Evolutionary conservation across 1,139 yeast genomes (phyloP).

Genomic region (Scheffersomyces titani): DNA sequence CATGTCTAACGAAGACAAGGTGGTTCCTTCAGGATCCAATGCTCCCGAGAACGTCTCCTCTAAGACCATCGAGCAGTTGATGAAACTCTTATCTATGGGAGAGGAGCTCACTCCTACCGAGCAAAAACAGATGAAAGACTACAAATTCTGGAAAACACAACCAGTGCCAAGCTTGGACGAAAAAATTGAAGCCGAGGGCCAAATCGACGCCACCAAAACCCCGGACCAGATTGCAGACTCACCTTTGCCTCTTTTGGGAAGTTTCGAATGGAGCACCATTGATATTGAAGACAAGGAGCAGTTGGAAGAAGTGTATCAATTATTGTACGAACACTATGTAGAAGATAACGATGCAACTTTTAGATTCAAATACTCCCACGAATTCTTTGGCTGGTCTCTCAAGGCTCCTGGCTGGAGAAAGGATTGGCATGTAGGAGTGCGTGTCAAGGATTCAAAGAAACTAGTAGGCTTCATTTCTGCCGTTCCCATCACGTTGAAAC

Average conservation of each 20-base stretch:
- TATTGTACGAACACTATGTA: constrained; percentile 86
- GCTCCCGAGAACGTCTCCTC: constrained; percentile 8
- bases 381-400: constrained; percentile 89
- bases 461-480: constrained; percentile 92
- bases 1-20: neutral
- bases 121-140: constrained; percentile 75
- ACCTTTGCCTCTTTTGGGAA: constrained; percentile 72
- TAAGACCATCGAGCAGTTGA: constrained; percentile 50
- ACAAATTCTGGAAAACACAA: constrained; percentile 97
- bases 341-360: constrained; percentile 93
- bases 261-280: constrained; percentile 86
- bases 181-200: constrained; percentile 70
- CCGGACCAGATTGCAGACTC: constrained; percentile 69
- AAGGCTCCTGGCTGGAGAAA: constrained; percentile 90
- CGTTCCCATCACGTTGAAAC: constrained; percentile 71
- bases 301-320: constrained; percentile 71
- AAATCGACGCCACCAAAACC: constrained; percentile 68
- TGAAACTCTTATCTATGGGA: constrained; percentile 54
- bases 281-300: constrained; percentile 63
- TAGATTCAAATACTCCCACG: constrained; percentile 84
- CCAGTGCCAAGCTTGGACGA: constrained; percentile 86
- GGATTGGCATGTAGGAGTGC: constrained; percentile 93
- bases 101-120: constrained; percentile 56
- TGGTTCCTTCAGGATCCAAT: neutral
- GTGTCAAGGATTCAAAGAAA: constrained; percentile 74